Evolutionary conservation across 2,329 filamentous ascomycete genomes (phyloP), one percentile per base, ranked within the genome.

Genomic region (Neoscytalidium dimidiatum): DNA sequence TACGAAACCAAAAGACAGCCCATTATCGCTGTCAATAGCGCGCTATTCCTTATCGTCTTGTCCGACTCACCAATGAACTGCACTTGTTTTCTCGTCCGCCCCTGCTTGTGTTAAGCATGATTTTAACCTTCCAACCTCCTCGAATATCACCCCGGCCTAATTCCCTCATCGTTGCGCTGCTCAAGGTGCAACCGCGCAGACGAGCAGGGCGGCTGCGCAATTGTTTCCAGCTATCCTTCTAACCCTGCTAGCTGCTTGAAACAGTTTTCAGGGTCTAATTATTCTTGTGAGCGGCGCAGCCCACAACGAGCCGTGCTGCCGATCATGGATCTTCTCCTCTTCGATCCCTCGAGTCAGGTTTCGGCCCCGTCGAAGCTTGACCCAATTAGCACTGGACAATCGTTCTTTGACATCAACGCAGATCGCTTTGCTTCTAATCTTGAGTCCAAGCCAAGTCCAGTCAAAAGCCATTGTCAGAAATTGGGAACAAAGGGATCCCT

Each of bases 331-430:
- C 56, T 26, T 19, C 56, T 29, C 35, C 6, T 60, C 38, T 44
- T 33, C 5, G 17, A 21, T 57, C 35, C 28, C 26, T 29, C 23
- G 53, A 44, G 38, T 60, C 56, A 60, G 33, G 13, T 11, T 43
- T 43, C 38, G 33, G 52, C 35, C 52, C n/a, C 33, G 26, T 46
- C 28, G 8, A 28, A 21, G 41, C 14, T 21, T 44, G 31, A 21
- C 56, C 56, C 33, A 60, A 33, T 60, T 60, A 60, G 56, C 35
- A 31, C 23, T 26, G 31, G n/a, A 60, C 38, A 60, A 60, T 60
- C 41, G 5, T 21, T 46, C 56, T 60, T 60, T 60, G 38, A 60
- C 38, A 23, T 14, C 56, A 60, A 28, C 19, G 35, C 26, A 14
- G n/a, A 46, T 33, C 26, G n/a, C 23, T 3, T 28, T 60, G 38